Conservation (phyloP, 768 basidiomycete genomes). For the Termitomyces sp. region DNA sequence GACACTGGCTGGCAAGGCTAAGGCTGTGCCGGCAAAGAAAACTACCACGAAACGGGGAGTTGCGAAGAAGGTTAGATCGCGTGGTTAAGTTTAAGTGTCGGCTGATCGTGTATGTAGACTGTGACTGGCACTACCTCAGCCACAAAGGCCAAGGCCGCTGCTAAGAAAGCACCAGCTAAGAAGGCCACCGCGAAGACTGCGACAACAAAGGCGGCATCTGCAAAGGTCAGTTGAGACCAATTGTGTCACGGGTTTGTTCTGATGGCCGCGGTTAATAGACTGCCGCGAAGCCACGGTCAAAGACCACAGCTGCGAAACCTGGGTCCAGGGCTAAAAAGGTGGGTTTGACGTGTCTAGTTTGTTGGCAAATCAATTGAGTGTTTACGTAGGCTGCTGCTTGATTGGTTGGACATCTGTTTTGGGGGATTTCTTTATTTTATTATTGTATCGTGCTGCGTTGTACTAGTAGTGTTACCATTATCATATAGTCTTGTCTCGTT, state of each 20-base stretch:
- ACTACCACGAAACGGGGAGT: conserved; percentile 24
- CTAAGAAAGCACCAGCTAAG: conserved; percentile 13
- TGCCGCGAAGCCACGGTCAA: conserved; percentile 30
- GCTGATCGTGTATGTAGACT: background rate
- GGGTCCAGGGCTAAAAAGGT: conserved; percentile 31
- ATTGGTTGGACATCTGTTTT: conserved; percentile 13
- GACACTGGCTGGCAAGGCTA: conserved; percentile 38
- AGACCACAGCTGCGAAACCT: conserved; percentile 22
- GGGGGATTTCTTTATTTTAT: conserved; percentile 18
- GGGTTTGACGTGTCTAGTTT: conserved; percentile 4
- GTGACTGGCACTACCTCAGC: background rate
- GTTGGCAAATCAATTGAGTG: conserved; percentile 3
- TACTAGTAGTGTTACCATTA: conserved; percentile 21
- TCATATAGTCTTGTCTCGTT: conserved; percentile 8
- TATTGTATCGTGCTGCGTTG: conserved; percentile 19
- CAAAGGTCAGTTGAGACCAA: conserved; percentile 23
- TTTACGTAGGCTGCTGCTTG: conserved; percentile 19
- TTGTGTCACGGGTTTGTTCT: background rate
- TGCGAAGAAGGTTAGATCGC: background rate
- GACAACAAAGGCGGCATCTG: conserved; percentile 24
- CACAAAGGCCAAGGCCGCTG: conserved; percentile 12
- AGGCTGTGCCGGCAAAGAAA: conserved; percentile 34
- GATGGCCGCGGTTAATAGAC: conserved; percentile 17
- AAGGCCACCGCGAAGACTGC: conserved; percentile 22
- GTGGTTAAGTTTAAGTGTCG: too few species aligned